Base-by-base conservation (phyloP, 306 rosid species). In the Albizia julibrissin region DNA sequence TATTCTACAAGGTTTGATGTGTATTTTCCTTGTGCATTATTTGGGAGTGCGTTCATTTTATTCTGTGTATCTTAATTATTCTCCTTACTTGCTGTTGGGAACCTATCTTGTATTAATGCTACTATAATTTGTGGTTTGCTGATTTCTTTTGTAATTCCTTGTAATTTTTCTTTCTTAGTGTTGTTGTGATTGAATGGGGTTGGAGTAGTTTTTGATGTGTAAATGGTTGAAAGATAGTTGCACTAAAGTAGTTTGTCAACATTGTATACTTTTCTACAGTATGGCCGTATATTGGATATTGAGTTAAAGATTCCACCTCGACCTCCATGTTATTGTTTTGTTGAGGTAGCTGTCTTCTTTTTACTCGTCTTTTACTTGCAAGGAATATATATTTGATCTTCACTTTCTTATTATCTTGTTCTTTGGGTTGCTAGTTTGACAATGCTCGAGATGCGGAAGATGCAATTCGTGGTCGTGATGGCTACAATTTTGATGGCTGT, bases 251-350 rank as follows among this genome's bases (percentile, higher is more conserved):
- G 34, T 73, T 82, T 79, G 62, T 76, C 79, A 19, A 56, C 12
- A 64, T 82, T 66, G 8, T 86, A 39, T 81, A 86, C 43, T 39
- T 47, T 47, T 54, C 72, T 87, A 80, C 94, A 96, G 99, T 96
- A 96, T 92, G 99, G 99, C 62, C 99, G 97, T 26, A 89, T 96
- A 42, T 78, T 96, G 87, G 99, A 96, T 81, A 86, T 96, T 75
- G 99, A 96, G 82, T 81, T 96, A 89, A 96, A 96, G 92, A 76
- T 96, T 81, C 99, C 99, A 5, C 98, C 98, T 2, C 97, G 97
- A 64, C 99, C 99, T 77, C 99, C 99, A 3, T 91, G 98, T 84
- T 96, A 91, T 80, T 93, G 94, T 72, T 96, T 96, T 86, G 99
- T 96, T 79, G 99, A 96, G 99, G 99, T 95, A 89, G 43, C 79